Evolutionary conservation across 345 rosid genomes (phyloP).

Genomic region (Acer saccharum): DNA sequence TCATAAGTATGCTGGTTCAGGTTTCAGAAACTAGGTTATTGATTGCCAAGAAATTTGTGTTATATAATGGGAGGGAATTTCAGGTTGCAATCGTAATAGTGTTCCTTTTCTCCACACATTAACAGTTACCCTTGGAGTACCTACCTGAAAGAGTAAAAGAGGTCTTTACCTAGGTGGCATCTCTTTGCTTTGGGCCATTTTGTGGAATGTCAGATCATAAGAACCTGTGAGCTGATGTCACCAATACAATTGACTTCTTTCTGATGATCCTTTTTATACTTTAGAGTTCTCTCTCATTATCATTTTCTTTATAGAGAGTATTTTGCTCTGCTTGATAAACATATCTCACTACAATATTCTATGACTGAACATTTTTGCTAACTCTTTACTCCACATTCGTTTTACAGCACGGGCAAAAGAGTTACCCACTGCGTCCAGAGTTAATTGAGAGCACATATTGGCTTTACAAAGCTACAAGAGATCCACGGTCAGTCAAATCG

Average conservation of each 20-base stretch:
- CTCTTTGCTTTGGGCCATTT: conserved; percentile 3
- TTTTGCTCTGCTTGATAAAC: background rate
- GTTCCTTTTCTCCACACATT: background rate
- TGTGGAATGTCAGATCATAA: background rate
- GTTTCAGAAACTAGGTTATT: background rate
- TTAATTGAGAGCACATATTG: conserved; percentile 96
- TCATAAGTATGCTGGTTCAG: background rate
- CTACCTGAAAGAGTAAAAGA: conserved; percentile 10
- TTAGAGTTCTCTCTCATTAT: background rate
- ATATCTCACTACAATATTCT: background rate
- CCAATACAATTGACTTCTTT: background rate
- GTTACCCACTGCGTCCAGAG: conserved; percentile 98
- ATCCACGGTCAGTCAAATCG: conserved; percentile 61
- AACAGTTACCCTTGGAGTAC: background rate
- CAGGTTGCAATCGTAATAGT: background rate
- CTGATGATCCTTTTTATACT: background rate
- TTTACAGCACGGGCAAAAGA: conserved; percentile 86
- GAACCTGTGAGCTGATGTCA: background rate
- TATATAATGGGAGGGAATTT: background rate
- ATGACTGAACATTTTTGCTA: background rate
- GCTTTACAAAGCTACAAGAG: conserved; percentile 97
- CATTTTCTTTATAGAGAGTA: background rate
- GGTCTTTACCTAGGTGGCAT: background rate
- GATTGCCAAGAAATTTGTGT: background rate
- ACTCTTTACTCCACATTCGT: conserved; percentile 19